Conservation (phyloP, 2,329 filamentous ascomycete species). For the Didymosphaeria variabile region DNA sequence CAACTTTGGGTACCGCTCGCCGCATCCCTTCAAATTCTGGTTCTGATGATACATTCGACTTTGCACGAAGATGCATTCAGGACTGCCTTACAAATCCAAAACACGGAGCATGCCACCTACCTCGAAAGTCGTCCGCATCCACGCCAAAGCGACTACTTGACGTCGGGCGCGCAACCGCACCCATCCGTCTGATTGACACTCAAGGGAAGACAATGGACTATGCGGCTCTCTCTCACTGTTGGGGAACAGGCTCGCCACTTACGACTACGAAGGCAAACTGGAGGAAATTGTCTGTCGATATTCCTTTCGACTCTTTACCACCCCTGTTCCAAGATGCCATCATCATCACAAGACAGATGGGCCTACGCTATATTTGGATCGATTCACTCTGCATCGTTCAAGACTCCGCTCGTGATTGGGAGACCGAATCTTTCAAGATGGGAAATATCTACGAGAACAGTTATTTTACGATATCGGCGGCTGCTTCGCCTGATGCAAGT, state of each 20-base stretch:
- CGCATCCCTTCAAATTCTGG: constrained; percentile 41
- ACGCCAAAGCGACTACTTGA: constrained; percentile 43
- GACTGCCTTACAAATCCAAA: constrained; percentile 44
- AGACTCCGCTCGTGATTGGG: constrained; percentile 44
- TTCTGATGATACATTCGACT: constrained; percentile 45
- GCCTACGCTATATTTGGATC: constrained; percentile 47
- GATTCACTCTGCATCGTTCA: constrained; percentile 49
- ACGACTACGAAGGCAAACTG: constrained; percentile 41
- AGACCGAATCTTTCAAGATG: constrained; percentile 47
- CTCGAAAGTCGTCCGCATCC: constrained; percentile 27
- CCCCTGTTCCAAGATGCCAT: constrained; percentile 37
- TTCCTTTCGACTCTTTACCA: constrained; percentile 38
- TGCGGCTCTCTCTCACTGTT: constrained; percentile 43
- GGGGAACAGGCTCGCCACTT: constrained; percentile 36
- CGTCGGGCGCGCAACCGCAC: constrained; percentile 38
- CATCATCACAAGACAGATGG: constrained; percentile 43
- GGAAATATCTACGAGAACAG: constrained; percentile 45
- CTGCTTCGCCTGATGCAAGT: constrained; percentile 32
- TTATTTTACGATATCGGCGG: constrained; percentile 44
- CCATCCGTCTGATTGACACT: constrained; percentile 44
- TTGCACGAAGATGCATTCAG: constrained; percentile 43
- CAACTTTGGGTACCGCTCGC: constrained; percentile 40
- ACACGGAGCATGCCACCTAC: constrained; percentile 36
- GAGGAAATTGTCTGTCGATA: constrained; percentile 35
- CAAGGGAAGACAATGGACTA: constrained; percentile 41